Percentiles rank a stretch among this genome's conserved stretches.
phyloP scores from a whole-genome alignment of 2,329 filamentous ascomycete species.

The Aspergillus sp. region DNA sequence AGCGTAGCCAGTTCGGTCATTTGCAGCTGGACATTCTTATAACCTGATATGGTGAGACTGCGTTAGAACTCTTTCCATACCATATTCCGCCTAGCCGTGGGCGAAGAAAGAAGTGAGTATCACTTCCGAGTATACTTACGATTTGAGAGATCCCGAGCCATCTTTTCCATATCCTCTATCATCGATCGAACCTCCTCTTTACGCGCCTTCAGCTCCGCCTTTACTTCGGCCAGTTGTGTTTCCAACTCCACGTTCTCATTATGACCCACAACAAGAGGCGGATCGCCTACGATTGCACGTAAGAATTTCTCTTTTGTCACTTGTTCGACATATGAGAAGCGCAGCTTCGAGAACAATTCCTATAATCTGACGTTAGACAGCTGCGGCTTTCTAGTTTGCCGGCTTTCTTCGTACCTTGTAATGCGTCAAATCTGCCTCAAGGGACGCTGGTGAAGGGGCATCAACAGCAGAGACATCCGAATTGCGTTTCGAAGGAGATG shows the following conservation, averaged over 20 bases:
- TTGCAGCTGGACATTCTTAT: conserved; percentile 56
- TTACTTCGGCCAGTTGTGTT: conserved; percentile 66
- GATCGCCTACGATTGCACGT: conserved; percentile 85
- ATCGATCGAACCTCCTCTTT: conserved; percentile 77
- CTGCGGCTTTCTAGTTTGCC: not conserved
- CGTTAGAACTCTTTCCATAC: not conserved
- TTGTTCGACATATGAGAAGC: conserved; percentile 97
- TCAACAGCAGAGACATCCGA: conserved; percentile 73
- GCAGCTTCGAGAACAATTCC: conserved; percentile 92
- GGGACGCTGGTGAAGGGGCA: conserved; percentile 69
- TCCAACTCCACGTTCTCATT: conserved; percentile 81
- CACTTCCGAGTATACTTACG: conserved; percentile 35
- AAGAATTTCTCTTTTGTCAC: conserved; percentile 99
- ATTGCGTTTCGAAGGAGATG: conserved; percentile 53
- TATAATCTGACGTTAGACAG: conserved; percentile 26
- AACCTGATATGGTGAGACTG: conserved; percentile 38
- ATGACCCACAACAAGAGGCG: conserved; percentile 78
- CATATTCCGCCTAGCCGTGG: not conserved
- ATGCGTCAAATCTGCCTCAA: conserved; percentile 81
- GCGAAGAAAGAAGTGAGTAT: not conserved
- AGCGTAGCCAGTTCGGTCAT: conserved; percentile 52
- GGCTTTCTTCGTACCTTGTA: conserved; percentile 61
- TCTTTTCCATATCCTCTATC: conserved; percentile 70
- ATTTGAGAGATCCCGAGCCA: conserved; percentile 64
- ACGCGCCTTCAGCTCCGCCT: conserved; percentile 73